Evolutionary conservation across 2,329 filamentous ascomycete species (phyloP), one percentile per base, ranked within the genome.

Genomic region (Colletotrichum simmondsii): DNA sequence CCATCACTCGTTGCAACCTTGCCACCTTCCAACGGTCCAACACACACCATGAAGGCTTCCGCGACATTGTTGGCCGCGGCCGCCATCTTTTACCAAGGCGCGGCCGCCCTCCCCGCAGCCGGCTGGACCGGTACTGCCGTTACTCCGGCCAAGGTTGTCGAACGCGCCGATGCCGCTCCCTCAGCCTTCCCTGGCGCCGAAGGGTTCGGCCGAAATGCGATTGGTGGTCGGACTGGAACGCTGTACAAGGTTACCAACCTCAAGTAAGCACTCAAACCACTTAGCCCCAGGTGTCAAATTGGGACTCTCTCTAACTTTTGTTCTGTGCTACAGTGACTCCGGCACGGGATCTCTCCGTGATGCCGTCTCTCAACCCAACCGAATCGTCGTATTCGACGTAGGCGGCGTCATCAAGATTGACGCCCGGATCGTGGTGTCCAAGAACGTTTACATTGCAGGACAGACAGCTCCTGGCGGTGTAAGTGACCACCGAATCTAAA

Each of bases 111-210:
- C 14, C 66, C 70, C 54, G 57, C 66, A 14, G 54, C 28, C 30
- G 58, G 28, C 63, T 71, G 63, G 65, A 52, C 30, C 56, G 70
- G 66, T 49, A 49, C 42, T 19, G 42, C 42, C 60, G 32, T 19
- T 16, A 61, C 60, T 4, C 28, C 61, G 61, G 61, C 14, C 14
- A 70, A 60, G 56, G 24, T 72, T n/a, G 42, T 67, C 56, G 59
- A 56, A 60, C 70, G 70, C 56, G 59, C 54, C 16, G 56, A 70
- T 35, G 60, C 60, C 54, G 26, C 49, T 35, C 63, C 63, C 12
- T 67, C 61, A 86, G 86, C 86, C 52, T 88, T 88, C 75, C 85
- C 86, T 3, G 85, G 86, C 24, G 87, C 86, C 11, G 86, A 87
- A 78, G 86, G 86, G 12, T 87, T 88, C 73, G 86, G 86, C 14